Evolutionary conservation across 1,139 yeast species (phyloP), one percentile per base, ranked within the genome.

Genomic region (Saccharomycopsis hybrid): DNA sequence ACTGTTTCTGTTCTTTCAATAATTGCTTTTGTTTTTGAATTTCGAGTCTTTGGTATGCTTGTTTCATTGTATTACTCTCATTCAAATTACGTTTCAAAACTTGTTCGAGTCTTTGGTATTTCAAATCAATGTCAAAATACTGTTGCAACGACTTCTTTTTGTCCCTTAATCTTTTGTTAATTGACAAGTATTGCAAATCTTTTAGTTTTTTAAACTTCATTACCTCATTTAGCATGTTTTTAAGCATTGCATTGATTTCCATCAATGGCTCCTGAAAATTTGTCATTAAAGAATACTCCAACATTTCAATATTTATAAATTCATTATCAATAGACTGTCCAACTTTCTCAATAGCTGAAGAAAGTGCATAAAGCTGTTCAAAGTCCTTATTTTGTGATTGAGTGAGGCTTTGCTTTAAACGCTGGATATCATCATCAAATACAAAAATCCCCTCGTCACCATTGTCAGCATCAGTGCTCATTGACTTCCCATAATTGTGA

Each of bases 291-390:
- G 62, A 56, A 39, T 58, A 58, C 7, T 59, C 56, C 33, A 66
- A 54, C 27, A 60, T 52, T 46, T 67, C 69, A 41, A 65, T 56
- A 41, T 65, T 66, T 41, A 67, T 54, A 50, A 65, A 67, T 5
- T 63, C 64, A 31, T 64, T 56, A 51, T 67, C 70, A 7, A 67
- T 58, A 32, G 57, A 57, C 50, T 66, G 67, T 3, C 70, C 70
- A 33, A 65, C 60, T 41, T 56, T 56, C 49, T 67, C 70, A 45
- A 65, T 60, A n/a, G 42, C 55, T 9, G 52, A 45, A 30, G 51
- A 50, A 30, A 53, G 41, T 54, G 48, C 46, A 40, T 46, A 56
- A 30, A 49, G 32, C 38, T 51, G 48, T 35, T 53, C 49, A 45
- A 49, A 49, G 35, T 50, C 53, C 24, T 50, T 47, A 36, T 50